Evolutionary conservation across 176 grass and related monocot genomes (phyloP), one percentile per base, ranked within the genome.

Genomic region (Pharus latifolius): DNA sequence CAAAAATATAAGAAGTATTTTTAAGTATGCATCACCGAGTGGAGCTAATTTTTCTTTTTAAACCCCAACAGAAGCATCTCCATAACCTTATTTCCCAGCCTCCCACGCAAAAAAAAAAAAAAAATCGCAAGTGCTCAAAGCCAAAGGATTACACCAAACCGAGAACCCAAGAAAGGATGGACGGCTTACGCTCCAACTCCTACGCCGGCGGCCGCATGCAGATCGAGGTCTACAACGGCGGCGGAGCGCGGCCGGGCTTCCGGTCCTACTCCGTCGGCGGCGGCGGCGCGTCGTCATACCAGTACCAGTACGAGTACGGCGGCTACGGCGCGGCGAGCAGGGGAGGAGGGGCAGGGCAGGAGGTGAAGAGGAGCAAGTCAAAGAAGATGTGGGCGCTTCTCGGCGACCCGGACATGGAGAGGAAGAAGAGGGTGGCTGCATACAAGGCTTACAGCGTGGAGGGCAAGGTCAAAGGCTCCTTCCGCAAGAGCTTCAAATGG

Each of bases 401-500:
- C 27, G 16, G 73, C 3, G 83, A 89, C 50, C 92, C 85, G 24
- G 92, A 96, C 34, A 50, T 96, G 76, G 83, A 92, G 53, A 69
- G 92, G 56, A 96, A 96, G 88, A 66, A 73, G 73, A 82, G 92
- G 42, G 80, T 96, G 70, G 88, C 83, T 40, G 44, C 88, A 73
- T 96, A 96, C 88, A 96, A 87, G 80, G 85, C 80, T 18, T 84
- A 89, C 85, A 67, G 64, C 53, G 66, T 87, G 64, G 85, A 96
- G 69, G 88, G 85, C 22, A 89, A 82, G 79, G 67, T 96, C 19
- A 96, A 89, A 73, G 85, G 88, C 0, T 96, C 92, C 49, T 31
- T 96, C 65, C 80, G 84, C 43, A 88, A 78, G 78, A 92, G 88
- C 85, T 87, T 96, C 83, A 86, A 47, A 68, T 96, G 92, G 92